phyloP scores from a whole-genome alignment of 2,329 filamentous ascomycete genomes.

The Phyllosticta citriasiana region DNA sequence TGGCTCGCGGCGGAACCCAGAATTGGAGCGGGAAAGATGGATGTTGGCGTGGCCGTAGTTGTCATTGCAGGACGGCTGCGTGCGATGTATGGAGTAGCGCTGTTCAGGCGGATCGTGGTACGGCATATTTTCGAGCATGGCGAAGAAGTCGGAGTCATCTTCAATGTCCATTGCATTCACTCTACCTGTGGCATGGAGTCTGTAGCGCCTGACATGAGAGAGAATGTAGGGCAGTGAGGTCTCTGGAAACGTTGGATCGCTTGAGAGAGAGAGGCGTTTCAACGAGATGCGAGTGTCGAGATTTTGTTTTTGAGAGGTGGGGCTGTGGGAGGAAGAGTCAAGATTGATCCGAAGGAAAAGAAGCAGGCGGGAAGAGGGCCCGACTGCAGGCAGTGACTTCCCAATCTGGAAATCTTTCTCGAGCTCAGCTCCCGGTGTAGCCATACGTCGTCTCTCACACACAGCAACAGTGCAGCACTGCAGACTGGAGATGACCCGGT shows the following conservation, averaged over 20 bases:
- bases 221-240: neutral
- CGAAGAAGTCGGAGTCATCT: constrained; percentile 4
- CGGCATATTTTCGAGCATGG: constrained; percentile 5
- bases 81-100: neutral
- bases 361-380: neutral
- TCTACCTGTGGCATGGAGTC: neutral
- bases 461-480: too few relatives aligned
- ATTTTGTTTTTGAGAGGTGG: neutral
- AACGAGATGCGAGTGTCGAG: neutral
- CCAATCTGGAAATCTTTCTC: neutral
- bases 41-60: neutral
- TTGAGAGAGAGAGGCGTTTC: neutral
- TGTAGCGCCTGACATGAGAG: neutral
- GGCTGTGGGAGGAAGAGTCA: neutral
- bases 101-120: neutral
- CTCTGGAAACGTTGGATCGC: neutral
- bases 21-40: neutral
- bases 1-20: neutral
- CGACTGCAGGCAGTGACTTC: neutral
- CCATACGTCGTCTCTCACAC: neutral
- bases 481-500: neutral
- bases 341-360: neutral
- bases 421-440: neutral
- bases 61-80: neutral
- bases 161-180: neutral